Evolutionary conservation across 2,329 filamentous ascomycete genomes (phyloP), one percentile per base, ranked within the genome.

Genomic region (Acrocalymma vagum): DNA sequence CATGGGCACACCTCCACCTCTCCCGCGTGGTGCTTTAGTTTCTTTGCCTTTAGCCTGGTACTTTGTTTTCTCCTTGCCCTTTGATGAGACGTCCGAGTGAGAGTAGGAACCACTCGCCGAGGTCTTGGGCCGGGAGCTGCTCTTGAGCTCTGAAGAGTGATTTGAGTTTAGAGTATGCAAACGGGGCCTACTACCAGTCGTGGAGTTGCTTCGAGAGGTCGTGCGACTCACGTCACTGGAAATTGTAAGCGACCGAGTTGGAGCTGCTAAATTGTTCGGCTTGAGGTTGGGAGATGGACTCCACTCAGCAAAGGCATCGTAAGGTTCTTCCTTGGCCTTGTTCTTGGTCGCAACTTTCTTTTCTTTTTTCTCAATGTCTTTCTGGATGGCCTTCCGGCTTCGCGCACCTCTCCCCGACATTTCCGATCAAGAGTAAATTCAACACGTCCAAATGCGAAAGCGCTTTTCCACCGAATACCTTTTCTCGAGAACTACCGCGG

Each of bases 371-470:
- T 70, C 55, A 10, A 71, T 68, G 25, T 70, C 60, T 41, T 72
- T 72, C 21, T 60, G 54, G 38, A 69, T 61, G n/a, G 63, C 65
- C 51, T 72, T 72, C 5, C 70, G 64, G 38, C 67, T 66, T 15
- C 66, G 57, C 10, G 69, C 69, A 24, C 70, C 70, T 56, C 70
- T 54, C 39, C 67, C 69, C 20, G 70, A 70, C 70, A 72, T 72
- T 16, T 31, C 51, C 15, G 33, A 24, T 32, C 28, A 31, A 37
- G 2, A 20, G 27, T 15, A 29, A n/a, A 14, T 8, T 18, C n/a
- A 17, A 23, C 29, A 32, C 32, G 16, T 29, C 23, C 30, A 15
- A 23, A 13, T 38, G 15, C 28, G 14, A 33, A 17, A 21, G 8
- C 11, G 13, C 14, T 18, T 5, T n/a, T n/a, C n/a, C n/a, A n/a